Percentiles rank a stretch among this genome's conserved stretches.
Evolutionary conservation across 306 rosid species (phyloP).

Genomic region (Quercus cerris): DNA sequence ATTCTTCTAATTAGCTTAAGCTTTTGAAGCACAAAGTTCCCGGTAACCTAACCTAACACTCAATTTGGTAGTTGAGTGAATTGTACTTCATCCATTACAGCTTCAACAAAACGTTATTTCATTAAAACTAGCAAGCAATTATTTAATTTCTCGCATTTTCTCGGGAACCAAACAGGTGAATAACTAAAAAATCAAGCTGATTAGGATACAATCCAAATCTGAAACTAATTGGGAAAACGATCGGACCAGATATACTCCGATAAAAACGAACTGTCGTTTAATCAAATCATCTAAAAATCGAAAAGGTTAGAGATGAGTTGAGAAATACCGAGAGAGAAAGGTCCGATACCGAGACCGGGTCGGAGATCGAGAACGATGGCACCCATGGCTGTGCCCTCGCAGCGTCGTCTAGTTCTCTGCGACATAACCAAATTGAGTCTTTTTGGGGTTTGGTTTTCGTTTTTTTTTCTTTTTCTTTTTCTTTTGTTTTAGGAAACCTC

Average conservation of each 20-base stretch:
- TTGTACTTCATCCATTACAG: background rate
- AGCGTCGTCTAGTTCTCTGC: constrained; percentile 90
- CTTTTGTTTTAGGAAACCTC: constrained; percentile 16
- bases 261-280: background rate
- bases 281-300: background rate
- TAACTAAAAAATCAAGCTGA: background rate
- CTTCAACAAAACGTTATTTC: background rate
- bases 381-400: constrained; percentile 99
- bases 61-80: background rate
- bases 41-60: constrained; percentile 1
- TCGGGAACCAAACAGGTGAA: background rate
- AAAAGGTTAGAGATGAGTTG: background rate
- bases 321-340: constrained; percentile 72
- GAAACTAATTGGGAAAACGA: background rate
- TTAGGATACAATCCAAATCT: background rate
- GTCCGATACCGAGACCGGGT: constrained; percentile 87
- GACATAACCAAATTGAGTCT: constrained; percentile 25
- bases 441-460: no score
- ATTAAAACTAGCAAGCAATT: background rate
- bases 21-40: background rate
- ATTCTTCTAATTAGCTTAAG: constrained; percentile 5
- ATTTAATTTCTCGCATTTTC: background rate
- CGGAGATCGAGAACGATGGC: constrained; percentile 96
- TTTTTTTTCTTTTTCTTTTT: background rate
- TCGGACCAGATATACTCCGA: background rate